These are phyloP conservation scores for Omphalea diandra DNA, from an alignment of 441 rosid species.

Conservation along the genomic window DNA sequence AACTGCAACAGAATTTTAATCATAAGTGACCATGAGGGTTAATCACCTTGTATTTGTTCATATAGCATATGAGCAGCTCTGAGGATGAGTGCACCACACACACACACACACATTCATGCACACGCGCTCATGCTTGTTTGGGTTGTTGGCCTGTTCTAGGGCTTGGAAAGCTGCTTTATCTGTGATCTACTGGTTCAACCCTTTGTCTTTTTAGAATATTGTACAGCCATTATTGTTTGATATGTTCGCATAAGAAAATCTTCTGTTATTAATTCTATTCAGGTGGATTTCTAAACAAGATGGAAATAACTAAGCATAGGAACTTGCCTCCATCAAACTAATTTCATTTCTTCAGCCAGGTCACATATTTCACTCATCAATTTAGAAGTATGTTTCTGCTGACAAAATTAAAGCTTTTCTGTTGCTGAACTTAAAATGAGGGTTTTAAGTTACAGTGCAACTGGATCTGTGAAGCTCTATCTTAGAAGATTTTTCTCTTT, in stretches of 20 bases:
- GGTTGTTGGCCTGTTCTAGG: neutral
- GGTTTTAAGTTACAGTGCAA: neutral
- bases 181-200: neutral
- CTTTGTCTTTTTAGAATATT: neutral
- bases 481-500: neutral
- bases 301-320: slow-evolving; percentile 30
- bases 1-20: too few species aligned
- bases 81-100: too few species aligned
- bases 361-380: neutral
- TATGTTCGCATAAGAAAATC: neutral
- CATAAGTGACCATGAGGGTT: too few species aligned
- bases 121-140: too few species aligned
- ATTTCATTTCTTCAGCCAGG: slow-evolving; percentile 14
- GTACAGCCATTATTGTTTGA: neutral
- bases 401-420: neutral
- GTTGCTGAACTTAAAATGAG: slow-evolving; percentile 1
- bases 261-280: slow-evolving; percentile 18
- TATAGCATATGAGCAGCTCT: neutral
- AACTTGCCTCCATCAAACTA: slow-evolving; percentile 37
- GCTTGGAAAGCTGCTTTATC: neutral
- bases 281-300: slow-evolving; percentile 50
- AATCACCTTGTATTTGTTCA: too few species aligned
- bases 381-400: neutral
- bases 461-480: neutral
- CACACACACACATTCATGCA: neutral